Evolutionary conservation across 768 basidiomycete species (phyloP).

Genomic region (Leccinum subtestaceum): DNA sequence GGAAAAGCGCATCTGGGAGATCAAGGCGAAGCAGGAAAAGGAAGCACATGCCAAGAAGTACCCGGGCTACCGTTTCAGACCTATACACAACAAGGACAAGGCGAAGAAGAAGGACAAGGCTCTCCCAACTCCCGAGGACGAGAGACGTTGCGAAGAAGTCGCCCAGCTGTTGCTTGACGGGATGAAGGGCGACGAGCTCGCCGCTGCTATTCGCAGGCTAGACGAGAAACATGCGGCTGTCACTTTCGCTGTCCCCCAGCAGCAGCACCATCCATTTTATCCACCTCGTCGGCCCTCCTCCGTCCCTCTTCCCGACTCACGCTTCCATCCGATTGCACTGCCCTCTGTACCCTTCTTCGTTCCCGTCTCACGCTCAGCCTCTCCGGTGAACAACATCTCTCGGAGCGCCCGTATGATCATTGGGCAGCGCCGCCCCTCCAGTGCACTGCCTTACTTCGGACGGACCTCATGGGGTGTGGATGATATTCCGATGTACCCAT

Average conservation of each 20-base stretch:
- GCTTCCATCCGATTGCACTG: conserved; percentile 40
- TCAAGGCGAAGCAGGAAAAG: conserved; percentile 69
- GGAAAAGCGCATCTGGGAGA: conserved; percentile 73
- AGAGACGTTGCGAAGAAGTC: conserved; percentile 47
- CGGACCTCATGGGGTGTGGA: conserved; percentile 27
- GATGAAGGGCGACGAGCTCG: conserved; percentile 68
- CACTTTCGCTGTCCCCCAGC: neutral
- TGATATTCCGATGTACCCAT: conserved; percentile 25
- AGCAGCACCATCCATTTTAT: conserved; percentile 24
- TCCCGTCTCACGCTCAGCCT: conserved; percentile 39
- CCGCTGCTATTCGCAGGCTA: conserved; percentile 53
- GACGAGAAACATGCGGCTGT: conserved; percentile 31
- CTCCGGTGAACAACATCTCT: conserved; percentile 45
- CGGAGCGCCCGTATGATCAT: conserved; percentile 40
- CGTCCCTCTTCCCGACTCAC: conserved; percentile 53
- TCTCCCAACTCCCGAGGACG: conserved; percentile 21
- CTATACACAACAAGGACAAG: conserved; percentile 47
- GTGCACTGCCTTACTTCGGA: conserved; percentile 39
- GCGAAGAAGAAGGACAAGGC: conserved; percentile 38
- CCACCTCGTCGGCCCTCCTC: conserved; percentile 58
- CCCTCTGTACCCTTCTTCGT: conserved; percentile 44
- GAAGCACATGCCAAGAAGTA: conserved; percentile 66
- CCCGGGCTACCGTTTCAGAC: conserved; percentile 57
- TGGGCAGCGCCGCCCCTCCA: conserved; percentile 50
- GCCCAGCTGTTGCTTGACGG: conserved; percentile 63